Evolutionary conservation across 768 basidiomycete species (phyloP).

Genomic region (Amyloporia xantha): DNA sequence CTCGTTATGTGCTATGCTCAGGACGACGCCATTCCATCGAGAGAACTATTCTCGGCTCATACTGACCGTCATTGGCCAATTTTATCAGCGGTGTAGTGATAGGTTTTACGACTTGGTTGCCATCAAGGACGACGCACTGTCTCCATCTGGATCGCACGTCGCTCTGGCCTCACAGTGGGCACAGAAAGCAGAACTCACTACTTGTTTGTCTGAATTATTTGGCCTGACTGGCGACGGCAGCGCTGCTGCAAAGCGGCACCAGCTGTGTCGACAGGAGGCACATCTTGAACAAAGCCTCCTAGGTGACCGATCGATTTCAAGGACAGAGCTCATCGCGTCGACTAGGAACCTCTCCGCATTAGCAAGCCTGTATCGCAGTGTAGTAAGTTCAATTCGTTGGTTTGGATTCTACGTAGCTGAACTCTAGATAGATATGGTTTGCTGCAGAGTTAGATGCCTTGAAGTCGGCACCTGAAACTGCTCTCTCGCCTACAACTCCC

Average conservation of each 20-base stretch:
- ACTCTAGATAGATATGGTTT: slow-evolving; percentile 75
- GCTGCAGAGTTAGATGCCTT: slow-evolving; percentile 61
- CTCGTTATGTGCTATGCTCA: slow-evolving; percentile 86
- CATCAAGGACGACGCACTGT: slow-evolving; percentile 21
- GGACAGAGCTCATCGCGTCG: slow-evolving; percentile 64
- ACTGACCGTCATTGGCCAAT: slow-evolving; percentile 89
- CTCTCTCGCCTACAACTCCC: slow-evolving; percentile 44
- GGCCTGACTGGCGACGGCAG: slow-evolving; percentile 31
- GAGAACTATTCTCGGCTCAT: slow-evolving; percentile 95
- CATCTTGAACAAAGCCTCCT: slow-evolving; percentile 69
- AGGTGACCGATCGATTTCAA: slow-evolving; percentile 43
- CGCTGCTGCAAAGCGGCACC: slow-evolving; percentile 37
- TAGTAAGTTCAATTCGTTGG: slow-evolving; percentile 46
- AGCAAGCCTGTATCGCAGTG: slow-evolving; percentile 76
- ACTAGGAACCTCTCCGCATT: slow-evolving; percentile 67
- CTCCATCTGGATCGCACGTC: slow-evolving; percentile 30
- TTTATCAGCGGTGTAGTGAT: slow-evolving; percentile 91
- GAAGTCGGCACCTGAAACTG: slow-evolving; percentile 53
- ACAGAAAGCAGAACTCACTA: slow-evolving; percentile 71
- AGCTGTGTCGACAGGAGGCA: slow-evolving; percentile 71
- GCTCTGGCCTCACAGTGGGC: slow-evolving; percentile 77
- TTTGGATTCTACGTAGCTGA: background rate
- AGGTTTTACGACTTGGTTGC: slow-evolving; percentile 73
- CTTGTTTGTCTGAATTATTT: slow-evolving; percentile 64
- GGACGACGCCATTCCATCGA: slow-evolving; percentile 87